phyloP scores from a whole-genome alignment of 768 basidiomycete species.

The Lanmaoa pseudosensibilis region DNA sequence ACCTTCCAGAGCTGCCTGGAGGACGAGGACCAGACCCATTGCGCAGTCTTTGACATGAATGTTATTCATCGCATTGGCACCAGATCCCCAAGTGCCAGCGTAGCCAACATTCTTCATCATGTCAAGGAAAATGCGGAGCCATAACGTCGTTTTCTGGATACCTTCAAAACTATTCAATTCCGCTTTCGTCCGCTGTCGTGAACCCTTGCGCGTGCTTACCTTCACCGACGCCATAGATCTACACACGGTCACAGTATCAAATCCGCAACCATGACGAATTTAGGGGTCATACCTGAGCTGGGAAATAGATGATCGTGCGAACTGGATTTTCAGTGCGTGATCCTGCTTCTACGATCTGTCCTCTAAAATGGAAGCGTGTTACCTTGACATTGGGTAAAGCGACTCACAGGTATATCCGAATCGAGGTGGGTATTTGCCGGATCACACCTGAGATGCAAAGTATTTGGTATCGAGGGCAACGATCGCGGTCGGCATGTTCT shows the following conservation, averaged over 20 bases:
- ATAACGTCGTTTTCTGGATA: conserved; percentile 38
- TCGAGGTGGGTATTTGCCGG: conserved; percentile 34
- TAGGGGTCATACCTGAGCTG: conserved; percentile 28
- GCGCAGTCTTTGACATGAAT: conserved; percentile 45
- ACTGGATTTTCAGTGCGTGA: conserved; percentile 40
- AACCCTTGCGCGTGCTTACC: conserved; percentile 20
- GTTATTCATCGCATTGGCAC: conserved; percentile 38
- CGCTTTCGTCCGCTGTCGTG: background rate
- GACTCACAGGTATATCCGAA: conserved; percentile 32
- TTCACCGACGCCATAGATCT: conserved; percentile 46
- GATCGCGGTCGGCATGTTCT: background rate
- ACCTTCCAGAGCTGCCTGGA: conserved; percentile 42
- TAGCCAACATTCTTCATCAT: conserved; percentile 34
- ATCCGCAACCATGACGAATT: background rate
- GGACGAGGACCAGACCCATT: conserved; percentile 33
- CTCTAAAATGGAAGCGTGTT: background rate
- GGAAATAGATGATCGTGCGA: conserved; percentile 45
- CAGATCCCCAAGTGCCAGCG: conserved; percentile 45
- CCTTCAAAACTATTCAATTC: conserved; percentile 16
- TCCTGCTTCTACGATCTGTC: conserved; percentile 41
- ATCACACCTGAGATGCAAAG: conserved; percentile 23
- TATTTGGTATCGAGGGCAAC: background rate
- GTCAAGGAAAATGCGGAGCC: conserved; percentile 38
- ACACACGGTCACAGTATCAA: conserved; percentile 1
- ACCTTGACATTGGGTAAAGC: background rate